Base-by-base conservation (phyloP, 352 stramenopile genomes). In the Thraustochytrium sp. region DNA sequence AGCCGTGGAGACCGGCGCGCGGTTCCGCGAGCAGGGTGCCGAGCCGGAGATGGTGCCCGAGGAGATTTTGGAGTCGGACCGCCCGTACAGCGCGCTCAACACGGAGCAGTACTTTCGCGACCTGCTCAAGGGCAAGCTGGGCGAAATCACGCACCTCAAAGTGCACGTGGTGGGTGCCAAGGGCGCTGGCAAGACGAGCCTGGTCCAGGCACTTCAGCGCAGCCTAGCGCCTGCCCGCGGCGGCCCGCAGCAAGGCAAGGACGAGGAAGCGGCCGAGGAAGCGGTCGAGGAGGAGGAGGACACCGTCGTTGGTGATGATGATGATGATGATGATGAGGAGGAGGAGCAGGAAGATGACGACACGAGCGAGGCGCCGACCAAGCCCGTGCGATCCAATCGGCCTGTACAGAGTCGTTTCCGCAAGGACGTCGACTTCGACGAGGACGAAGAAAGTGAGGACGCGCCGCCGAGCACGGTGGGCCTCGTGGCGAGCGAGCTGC, bases 151-250 rank as follows among this genome's bases (percentile, higher is more conserved):
- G 11, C 46, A 77, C 23, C 65, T 77, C 65, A 77, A 77, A 36
- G 65, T 77, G 8, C 46, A 64, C 29, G 65, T 77, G 1, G 65
- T 77, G 0, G 65, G 65, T 0, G 34, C n/a, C 26, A 13, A 11
- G n/a, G 29, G 8, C 23, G 65, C 49, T 13, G 65, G 65, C 29
- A 77, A 77, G 49, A 77, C 65, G 18, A 77, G 65, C 46, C 40
- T 77, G 16, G 65, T 77, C 0, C 40, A 2, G 16, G 42, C 37
- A 11, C 31, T 77, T 9, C 13, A 55, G 49, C 36, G 16, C n/a
- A 77, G 0, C 21, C 8, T 44, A 72, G n/a, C 34, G 65, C 42
- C 16, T 77, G 49, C 18, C n/a, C n/a, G n/a, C 65, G 40, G 34
- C n/a, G n/a, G 40, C 36, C n/a, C 18, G 36, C 8, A 73, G 36